A percentile compares a stretch with the other conserved stretches of the same genome.
Conservation (phyloP, 129 eudicot genomes). For the Pulicaria dysenterica region DNA sequence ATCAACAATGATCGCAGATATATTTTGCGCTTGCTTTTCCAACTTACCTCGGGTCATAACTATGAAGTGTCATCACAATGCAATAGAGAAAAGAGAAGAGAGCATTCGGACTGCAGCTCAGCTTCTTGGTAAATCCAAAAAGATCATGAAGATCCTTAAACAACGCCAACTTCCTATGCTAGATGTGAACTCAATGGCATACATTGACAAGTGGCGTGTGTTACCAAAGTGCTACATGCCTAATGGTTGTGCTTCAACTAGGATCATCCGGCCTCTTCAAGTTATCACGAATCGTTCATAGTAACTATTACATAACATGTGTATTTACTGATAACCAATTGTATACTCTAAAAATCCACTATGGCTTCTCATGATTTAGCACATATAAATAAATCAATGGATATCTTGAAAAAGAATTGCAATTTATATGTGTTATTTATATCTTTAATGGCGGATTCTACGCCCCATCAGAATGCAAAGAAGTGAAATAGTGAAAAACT, state of each 20-base stretch:
- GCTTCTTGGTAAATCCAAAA: not conserved
- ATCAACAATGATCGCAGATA: not conserved
- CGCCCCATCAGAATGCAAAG: too few species aligned
- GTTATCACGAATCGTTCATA: not conserved
- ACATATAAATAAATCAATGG: too few species aligned
- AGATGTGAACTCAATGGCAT: not conserved
- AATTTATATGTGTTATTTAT: too few species aligned
- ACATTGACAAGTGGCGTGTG: not conserved
- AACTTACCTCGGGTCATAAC: slow-evolving; percentile 1
- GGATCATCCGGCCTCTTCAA: not conserved
- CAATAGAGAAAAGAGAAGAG: not conserved
- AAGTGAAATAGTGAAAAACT: too few species aligned
- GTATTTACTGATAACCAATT: too few species aligned
- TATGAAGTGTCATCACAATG: not conserved
- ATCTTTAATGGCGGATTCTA: too few species aligned
- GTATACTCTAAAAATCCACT: too few species aligned
- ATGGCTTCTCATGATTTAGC: too few species aligned
- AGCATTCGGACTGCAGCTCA: not conserved
- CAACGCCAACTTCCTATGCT: not conserved
- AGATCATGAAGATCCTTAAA: not conserved
- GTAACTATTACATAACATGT: not conserved
- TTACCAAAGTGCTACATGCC: not conserved
- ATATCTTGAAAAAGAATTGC: too few species aligned
- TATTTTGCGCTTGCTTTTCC: not conserved
- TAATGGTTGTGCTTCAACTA: not conserved